These are phyloP conservation scores for Acacia concinna DNA, from an alignment of 331 rosid species.

Conservation along the genomic window DNA sequence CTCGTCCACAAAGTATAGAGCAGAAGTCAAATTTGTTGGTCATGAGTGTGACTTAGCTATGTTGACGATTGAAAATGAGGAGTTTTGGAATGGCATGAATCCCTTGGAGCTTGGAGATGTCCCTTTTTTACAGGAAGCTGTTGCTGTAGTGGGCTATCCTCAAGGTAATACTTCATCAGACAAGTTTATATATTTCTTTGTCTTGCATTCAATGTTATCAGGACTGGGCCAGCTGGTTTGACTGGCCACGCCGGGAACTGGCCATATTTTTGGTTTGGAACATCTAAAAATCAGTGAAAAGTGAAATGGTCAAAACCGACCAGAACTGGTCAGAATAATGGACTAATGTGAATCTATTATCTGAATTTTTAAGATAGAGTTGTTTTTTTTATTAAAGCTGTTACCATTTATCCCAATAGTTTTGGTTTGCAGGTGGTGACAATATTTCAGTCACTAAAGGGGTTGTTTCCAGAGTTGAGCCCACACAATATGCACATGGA, in stretches of 20 bases:
- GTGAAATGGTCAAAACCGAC: not conserved
- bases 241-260: not conserved
- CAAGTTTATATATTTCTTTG: not conserved
- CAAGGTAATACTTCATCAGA: constrained; percentile 53
- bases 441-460: constrained; percentile 94
- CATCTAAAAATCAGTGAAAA: not conserved
- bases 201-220: not conserved
- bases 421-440: constrained; percentile 71
- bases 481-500: constrained; percentile 90
- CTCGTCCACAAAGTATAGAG: constrained; percentile 80
- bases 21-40: constrained; percentile 81
- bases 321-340: not conserved
- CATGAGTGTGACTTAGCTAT: constrained; percentile 93
- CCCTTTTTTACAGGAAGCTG: constrained; percentile 86
- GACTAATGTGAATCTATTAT: constrained; percentile 11
- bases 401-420: not conserved
- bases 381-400: not conserved
- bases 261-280: not conserved
- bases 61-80: constrained; percentile 56
- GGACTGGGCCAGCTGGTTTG: not conserved
- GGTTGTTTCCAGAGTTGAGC: constrained; percentile 90
- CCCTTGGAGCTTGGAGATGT: constrained; percentile 79
- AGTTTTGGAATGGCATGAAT: constrained; percentile 77
- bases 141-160: constrained; percentile 94
- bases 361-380: not conserved